Conservation (phyloP, 176 grass and related monocot species). For the Carex parvula region DNA sequence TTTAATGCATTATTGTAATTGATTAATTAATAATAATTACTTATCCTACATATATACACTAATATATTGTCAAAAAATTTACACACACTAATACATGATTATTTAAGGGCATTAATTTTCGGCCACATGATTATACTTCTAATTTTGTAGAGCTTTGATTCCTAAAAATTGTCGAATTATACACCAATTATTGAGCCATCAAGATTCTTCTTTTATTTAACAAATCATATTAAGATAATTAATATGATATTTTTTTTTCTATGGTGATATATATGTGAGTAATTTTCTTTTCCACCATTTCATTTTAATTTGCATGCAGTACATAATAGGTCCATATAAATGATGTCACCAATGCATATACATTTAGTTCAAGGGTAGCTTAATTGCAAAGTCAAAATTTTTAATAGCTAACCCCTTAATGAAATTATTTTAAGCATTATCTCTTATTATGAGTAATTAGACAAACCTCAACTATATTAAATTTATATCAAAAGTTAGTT, state of each 20-base stretch:
- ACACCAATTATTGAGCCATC: not conserved
- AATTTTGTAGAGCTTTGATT: not conserved
- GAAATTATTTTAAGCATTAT: not conserved
- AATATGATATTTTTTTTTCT: not conserved
- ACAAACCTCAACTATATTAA: not conserved
- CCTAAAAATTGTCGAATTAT: not conserved
- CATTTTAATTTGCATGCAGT: not conserved
- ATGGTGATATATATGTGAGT: not conserved
- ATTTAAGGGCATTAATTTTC: not conserved
- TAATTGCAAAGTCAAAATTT: not conserved
- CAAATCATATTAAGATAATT: not conserved
- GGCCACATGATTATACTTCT: not conserved
- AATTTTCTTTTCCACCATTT: not conserved
- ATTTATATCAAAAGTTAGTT: not conserved
- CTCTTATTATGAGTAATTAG: not conserved
- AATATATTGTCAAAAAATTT: not conserved
- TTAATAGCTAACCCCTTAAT: not conserved
- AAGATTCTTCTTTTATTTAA: not conserved
- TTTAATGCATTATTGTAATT: not conserved
- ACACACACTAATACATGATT: not conserved
- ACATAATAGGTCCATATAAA: not conserved
- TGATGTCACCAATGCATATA: not conserved
- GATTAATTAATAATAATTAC: not conserved
- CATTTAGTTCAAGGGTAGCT: conserved; percentile 7
- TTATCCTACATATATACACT: not conserved